Conservation (phyloP, 495 filamentous ascomycete genomes). For the Choiromyces venosus region DNA sequence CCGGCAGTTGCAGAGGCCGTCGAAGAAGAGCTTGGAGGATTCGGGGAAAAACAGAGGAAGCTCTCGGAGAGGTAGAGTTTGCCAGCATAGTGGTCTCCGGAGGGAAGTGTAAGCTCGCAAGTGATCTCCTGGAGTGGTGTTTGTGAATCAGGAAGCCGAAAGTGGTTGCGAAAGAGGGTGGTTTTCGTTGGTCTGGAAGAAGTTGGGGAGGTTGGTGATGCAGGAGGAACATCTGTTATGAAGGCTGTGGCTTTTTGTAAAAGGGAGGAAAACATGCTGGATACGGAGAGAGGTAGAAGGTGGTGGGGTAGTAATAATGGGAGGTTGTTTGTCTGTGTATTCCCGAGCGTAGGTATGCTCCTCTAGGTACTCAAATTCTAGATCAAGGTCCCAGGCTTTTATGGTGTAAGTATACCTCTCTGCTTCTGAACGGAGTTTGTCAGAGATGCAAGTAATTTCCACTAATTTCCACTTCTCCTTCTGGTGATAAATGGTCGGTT, state of each 20-base stretch:
- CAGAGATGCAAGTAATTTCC: background rate
- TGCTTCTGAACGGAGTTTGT: background rate
- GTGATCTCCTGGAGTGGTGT: conserved; percentile 91
- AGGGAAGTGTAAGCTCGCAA: conserved; percentile 80
- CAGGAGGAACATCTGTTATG: conserved; percentile 69
- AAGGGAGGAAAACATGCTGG: conserved; percentile 48
- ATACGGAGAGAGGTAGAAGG: background rate
- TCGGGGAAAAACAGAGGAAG: conserved; percentile 93
- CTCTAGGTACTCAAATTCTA: background rate
- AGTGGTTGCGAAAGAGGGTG: conserved; percentile 89
- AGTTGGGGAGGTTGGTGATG: conserved; percentile 58
- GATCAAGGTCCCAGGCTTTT: background rate
- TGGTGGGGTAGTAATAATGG: background rate
- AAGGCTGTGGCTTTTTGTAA: conserved; percentile 93
- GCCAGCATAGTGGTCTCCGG: conserved; percentile 82
- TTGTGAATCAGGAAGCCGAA: conserved; percentile 87
- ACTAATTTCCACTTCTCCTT: background rate
- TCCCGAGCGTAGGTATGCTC: background rate
- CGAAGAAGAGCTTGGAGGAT: conserved; percentile 68
- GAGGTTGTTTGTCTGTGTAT: background rate
- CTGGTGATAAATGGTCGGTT: background rate
- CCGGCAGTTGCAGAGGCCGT: conserved; percentile 78
- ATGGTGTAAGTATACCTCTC: background rate
- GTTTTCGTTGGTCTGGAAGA: conserved; percentile 83
- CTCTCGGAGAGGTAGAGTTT: conserved; percentile 88